phyloP scores from a whole-genome alignment of 1,139 yeast species.

The Diutina scorzettiae region DNA sequence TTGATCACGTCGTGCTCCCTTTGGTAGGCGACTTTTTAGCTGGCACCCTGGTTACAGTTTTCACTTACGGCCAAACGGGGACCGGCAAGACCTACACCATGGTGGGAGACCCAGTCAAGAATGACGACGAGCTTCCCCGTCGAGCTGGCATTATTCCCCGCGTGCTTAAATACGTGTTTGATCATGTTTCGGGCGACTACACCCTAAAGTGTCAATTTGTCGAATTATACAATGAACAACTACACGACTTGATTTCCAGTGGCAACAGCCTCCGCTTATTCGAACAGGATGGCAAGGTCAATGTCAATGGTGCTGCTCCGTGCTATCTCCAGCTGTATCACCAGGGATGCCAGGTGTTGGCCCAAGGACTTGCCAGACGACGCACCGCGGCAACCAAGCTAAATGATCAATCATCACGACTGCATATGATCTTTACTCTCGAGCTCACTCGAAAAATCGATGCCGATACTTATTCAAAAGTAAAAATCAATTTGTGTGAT shows the following conservation, averaged over 20 bases:
- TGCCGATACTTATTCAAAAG: conserved; percentile 6
- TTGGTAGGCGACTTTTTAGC: conserved; percentile 31
- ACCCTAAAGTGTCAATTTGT: conserved; percentile 10
- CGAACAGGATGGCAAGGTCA: conserved; percentile 17
- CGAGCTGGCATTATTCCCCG: conserved; percentile 12
- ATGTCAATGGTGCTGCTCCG: conserved; percentile 49
- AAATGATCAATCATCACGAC: conserved; percentile 10
- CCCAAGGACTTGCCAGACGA: conserved; percentile 9
- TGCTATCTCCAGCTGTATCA: conserved; percentile 38
- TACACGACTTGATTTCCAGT: conserved; percentile 12
- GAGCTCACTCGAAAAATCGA: conserved; percentile 7
- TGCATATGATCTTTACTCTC: conserved; percentile 11
- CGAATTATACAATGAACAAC: conserved; percentile 12
- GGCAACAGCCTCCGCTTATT: neutral
- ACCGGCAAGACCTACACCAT: conserved; percentile 12
- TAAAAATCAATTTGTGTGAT: conserved; percentile 11
- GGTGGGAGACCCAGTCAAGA: conserved; percentile 9
- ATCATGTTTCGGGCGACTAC: conserved; percentile 7
- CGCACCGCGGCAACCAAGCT: conserved; percentile 11
- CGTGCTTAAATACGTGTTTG: conserved; percentile 9
- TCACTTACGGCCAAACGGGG: conserved; percentile 12
- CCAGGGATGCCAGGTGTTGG: conserved; percentile 27
- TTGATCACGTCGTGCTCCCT: conserved; percentile 53
- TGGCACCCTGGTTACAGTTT: conserved; percentile 11
- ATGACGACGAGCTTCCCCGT: conserved; percentile 6